Percentiles rank a stretch among this genome's conserved stretches.
Conservation (phyloP, 73 alveolate species). For the Effrenium voratum region DNA sequence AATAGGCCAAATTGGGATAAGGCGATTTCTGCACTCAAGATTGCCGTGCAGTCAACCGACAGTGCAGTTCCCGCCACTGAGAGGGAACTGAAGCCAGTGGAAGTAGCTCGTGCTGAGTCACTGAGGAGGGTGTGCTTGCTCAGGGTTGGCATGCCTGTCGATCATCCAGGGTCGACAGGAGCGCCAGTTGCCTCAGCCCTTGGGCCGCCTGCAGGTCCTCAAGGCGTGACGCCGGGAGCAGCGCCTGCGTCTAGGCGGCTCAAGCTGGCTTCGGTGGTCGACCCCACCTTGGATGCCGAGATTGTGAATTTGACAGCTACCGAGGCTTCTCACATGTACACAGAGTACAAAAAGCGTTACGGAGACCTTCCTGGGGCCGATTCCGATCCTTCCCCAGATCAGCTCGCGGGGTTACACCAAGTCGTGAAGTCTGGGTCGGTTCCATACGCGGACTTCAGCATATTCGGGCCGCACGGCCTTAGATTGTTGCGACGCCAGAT, state of each 20-base stretch:
- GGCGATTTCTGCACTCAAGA: not conserved
- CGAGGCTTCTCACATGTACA: not conserved
- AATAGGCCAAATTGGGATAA: not conserved
- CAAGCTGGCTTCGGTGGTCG: not conserved
- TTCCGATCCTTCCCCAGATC: not conserved
- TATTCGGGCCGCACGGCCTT: slow-evolving; percentile 17
- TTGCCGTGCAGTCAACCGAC: too few species aligned
- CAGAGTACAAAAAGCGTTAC: not conserved
- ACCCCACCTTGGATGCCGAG: slow-evolving; percentile 18
- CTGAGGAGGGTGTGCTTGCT: not conserved
- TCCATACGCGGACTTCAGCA: not conserved
- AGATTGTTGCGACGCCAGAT: not conserved
- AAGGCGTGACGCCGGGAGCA: not conserved
- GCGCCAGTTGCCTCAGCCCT: not conserved
- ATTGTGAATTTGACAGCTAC: not conserved
- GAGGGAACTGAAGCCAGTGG: not conserved
- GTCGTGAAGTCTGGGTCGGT: not conserved
- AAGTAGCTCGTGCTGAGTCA: not conserved
- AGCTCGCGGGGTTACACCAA: not conserved
- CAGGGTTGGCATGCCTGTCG: not conserved
- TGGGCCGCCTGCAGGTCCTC: not conserved
- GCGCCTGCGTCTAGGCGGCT: not conserved
- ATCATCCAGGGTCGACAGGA: not conserved
- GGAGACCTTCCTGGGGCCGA: not conserved
- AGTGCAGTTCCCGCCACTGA: not conserved